These are phyloP conservation scores for Carallia brachiata DNA, from an alignment of 345 rosid species.

Conservation along the genomic window DNA sequence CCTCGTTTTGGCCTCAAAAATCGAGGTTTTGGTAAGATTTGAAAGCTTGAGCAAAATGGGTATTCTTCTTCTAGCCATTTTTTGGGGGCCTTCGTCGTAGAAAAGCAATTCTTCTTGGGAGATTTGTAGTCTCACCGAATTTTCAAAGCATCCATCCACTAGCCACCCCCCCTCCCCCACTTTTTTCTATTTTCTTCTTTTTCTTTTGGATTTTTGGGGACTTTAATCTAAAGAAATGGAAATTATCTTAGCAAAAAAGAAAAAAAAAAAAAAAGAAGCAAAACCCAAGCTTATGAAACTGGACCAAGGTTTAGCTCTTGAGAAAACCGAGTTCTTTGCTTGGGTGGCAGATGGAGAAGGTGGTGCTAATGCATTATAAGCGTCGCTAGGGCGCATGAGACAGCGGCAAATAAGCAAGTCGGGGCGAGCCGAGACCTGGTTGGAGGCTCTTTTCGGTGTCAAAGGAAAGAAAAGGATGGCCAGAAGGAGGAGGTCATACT, in stretches of 20 bases:
- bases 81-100: too few relatives aligned
- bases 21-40: too few relatives aligned
- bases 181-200: slow-evolving; percentile 18
- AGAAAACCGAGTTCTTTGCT: slow-evolving; percentile 55
- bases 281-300: slow-evolving; percentile 24
- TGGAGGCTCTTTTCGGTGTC: slow-evolving; percentile 49
- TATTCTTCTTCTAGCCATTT: too few relatives aligned
- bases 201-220: slow-evolving; percentile 8
- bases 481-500: slow-evolving; percentile 77
- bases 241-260: background rate
- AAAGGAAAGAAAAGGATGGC: slow-evolving; percentile 84
- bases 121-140: slow-evolving; percentile 22
- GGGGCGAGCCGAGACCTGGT: slow-evolving; percentile 37
- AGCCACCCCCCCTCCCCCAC: slow-evolving; percentile 2
- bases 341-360: slow-evolving; percentile 55
- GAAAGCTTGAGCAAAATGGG: too few relatives aligned
- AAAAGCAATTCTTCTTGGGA: too few relatives aligned
- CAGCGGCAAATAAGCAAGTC: slow-evolving; percentile 28
- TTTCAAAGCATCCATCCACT: slow-evolving; percentile 14
- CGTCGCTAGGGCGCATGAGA: slow-evolving; percentile 21
- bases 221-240: too few relatives aligned
- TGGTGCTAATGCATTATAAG: slow-evolving; percentile 18
- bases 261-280: background rate
- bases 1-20: too few relatives aligned
- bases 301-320: slow-evolving; percentile 40